Base-by-base conservation (phyloP, 2,329 filamentous ascomycete genomes). In the Calonectria multiphialidica region DNA sequence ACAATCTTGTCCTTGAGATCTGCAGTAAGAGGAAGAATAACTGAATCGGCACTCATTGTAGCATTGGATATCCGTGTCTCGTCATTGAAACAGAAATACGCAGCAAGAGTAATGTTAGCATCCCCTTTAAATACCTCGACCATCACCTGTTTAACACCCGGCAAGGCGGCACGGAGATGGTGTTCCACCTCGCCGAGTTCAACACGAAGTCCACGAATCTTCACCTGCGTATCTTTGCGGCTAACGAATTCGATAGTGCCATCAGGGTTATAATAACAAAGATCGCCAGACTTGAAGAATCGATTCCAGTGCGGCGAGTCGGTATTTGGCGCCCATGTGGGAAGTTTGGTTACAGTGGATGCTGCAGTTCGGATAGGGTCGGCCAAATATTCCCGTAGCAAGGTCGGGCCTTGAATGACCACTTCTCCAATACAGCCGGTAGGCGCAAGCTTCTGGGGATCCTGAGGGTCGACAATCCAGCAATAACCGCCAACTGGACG, bases 211-310 rank as follows among this genome's bases (percentile, higher is more conserved):
- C n/a, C n/a, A n/a, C n/a, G n/a, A n/a, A n/a, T n/a, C n/a, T n/a
- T n/a, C n/a, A n/a, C n/a, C n/a, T n/a, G n/a, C n/a, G n/a, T n/a
- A n/a, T n/a, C n/a, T n/a, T n/a, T n/a, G n/a, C n/a, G n/a, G n/a
- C n/a, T n/a, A n/a, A n/a, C n/a, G n/a, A n/a, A n/a, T n/a, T n/a
- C n/a, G n/a, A n/a, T n/a, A n/a, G n/a, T n/a, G n/a, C n/a, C n/a
- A n/a, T n/a, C n/a, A n/a, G 64, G 40, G 37, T 81, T 72, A 30
- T 83, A 82, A 16, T 72, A 63, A 5, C 76, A 75, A 9, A 80
- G 63, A 61, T 79, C 78, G 1, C 77, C 76, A 2, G 78, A 76
- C 47, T 75, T 74, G 25, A 78, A 80, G 12, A 79, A 64, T 13
- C 62, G 50, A 30, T 67, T 15, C 72, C 72, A 35, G 12, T 33